phyloP scores from a whole-genome alignment of 306 rosid species.

The Chamaecrista fasciculata region DNA sequence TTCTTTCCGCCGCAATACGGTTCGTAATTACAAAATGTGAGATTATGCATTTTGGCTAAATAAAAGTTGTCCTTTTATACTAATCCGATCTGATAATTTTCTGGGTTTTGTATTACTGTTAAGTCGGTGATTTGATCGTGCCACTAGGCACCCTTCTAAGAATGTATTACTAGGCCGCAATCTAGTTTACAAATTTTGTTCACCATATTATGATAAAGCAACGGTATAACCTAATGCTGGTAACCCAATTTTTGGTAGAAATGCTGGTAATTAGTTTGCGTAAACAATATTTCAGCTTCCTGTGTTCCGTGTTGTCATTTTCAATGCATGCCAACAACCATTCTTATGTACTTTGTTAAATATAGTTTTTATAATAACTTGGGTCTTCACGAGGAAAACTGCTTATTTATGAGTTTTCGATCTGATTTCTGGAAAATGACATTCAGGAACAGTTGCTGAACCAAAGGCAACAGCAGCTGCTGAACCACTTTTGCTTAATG shows the following conservation, averaged over 20 bases:
- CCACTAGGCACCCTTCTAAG: not conserved
- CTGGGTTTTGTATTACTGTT: not conserved
- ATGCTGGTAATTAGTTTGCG: no score
- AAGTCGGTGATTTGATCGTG: not conserved
- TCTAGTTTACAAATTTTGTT: not conserved
- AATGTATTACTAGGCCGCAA: not conserved
- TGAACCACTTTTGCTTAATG: slow-evolving; percentile 82
- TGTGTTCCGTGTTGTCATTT: not conserved
- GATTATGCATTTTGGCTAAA: not conserved
- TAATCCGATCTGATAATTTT: not conserved
- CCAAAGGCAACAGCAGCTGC: slow-evolving; percentile 44
- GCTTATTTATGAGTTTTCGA: not conserved
- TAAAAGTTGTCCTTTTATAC: not conserved
- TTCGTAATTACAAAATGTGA: not conserved
- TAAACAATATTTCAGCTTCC: not conserved
- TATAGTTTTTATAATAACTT: not conserved
- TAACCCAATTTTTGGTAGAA: no score
- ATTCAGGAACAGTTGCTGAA: slow-evolving; percentile 59
- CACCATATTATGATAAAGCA: not conserved
- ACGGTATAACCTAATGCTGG: not conserved
- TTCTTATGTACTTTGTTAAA: not conserved
- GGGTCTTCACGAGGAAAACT: not conserved
- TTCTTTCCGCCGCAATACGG: not conserved
- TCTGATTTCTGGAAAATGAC: slow-evolving; percentile 22
- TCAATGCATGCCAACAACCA: not conserved